phyloP scores from a whole-genome alignment of 148 eudicot species.

The Chenopodium album region DNA sequence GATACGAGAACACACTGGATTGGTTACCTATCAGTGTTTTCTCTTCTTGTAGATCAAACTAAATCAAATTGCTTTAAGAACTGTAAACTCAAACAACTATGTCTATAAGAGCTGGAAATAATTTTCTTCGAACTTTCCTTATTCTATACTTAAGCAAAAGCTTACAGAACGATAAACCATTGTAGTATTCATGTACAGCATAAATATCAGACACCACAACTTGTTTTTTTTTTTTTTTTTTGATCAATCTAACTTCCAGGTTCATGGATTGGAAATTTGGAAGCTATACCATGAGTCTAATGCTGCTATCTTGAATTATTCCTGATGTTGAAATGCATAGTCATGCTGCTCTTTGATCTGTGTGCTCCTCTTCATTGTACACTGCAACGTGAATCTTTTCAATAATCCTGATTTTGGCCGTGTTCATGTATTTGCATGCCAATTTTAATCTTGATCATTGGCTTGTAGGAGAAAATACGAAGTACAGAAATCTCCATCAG shows the following conservation, averaged over 20 bases:
- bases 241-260: background rate
- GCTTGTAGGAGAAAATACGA: too few relatives aligned
- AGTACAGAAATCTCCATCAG: background rate
- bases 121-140: background rate
- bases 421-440: background rate
- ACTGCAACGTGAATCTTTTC: background rate
- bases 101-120: background rate
- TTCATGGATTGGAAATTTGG: background rate
- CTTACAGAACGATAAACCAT: constrained; percentile 3
- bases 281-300: background rate
- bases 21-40: background rate
- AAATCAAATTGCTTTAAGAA: background rate
- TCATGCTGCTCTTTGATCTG: background rate
- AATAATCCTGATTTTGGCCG: background rate
- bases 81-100: background rate
- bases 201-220: background rate
- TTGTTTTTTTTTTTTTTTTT: background rate
- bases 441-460: background rate
- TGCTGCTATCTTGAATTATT: background rate
- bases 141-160: background rate
- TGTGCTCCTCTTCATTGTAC: constrained; percentile 1
- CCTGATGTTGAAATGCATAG: background rate
- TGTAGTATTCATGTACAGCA: background rate
- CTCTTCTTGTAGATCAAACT: constrained; percentile 12
- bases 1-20: background rate